These are phyloP conservation scores for Eucalyptus regnans DNA, from an alignment of 345 rosid genomes.

Conservation along the genomic window DNA sequence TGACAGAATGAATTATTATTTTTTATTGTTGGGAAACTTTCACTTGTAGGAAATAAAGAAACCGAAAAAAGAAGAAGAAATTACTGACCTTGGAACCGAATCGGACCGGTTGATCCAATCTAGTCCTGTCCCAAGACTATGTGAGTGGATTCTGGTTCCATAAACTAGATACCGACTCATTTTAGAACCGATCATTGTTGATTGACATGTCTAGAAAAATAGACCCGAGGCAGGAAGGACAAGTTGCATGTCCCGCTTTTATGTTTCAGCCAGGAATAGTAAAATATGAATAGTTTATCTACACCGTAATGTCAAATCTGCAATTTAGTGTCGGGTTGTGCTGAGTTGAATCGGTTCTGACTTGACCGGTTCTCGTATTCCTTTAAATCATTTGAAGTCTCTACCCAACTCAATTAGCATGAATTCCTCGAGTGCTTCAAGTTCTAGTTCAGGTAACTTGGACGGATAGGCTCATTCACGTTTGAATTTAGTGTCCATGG, in stretches of 20 bases:
- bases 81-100: rapidly evolving
- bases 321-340: neutral
- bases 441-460: neutral
- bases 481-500: neutral
- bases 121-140: neutral
- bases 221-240: neutral
- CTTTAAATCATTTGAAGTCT: neutral
- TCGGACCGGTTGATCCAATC: rapidly evolving
- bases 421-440: neutral
- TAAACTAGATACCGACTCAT: neutral
- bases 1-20: rapidly evolving
- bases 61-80: neutral
- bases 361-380: neutral
- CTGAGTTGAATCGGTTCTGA: neutral
- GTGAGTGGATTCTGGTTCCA: rapidly evolving
- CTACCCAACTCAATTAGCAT: neutral
- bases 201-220: neutral
- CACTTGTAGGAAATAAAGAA: neutral
- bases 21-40: rapidly evolving
- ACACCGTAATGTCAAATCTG: neutral
- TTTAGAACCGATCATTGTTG: neutral
- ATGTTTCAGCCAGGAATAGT: neutral
- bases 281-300: neutral
- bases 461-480: neutral
- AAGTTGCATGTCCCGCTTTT: neutral